These are phyloP conservation scores for Vitis hybrid DNA, from an alignment of 177 flowering plant genomes.

Conservation along the genomic window DNA sequence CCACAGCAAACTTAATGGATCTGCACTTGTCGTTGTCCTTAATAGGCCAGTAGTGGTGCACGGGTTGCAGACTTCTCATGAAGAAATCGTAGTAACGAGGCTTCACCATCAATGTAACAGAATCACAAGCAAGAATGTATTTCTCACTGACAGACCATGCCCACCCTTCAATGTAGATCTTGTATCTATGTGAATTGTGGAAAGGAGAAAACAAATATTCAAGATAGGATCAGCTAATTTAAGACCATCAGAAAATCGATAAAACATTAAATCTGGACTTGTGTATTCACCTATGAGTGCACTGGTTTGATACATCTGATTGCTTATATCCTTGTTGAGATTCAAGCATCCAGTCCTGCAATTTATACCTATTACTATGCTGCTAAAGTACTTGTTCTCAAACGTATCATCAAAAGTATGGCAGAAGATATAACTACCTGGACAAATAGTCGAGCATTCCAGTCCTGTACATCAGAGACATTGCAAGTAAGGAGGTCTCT, in stretches of 20 bases:
- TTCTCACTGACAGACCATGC: slow-evolving; percentile 37
- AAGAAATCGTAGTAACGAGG: slow-evolving; percentile 30
- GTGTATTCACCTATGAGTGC: slow-evolving; percentile 24
- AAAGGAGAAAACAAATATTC: neutral
- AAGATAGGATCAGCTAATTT: neutral
- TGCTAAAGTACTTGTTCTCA: no score
- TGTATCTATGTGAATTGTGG: slow-evolving; percentile 21
- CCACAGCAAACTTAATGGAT: slow-evolving; percentile 33
- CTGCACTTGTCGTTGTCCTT: slow-evolving; percentile 28
- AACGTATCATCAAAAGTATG: no score
- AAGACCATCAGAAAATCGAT: neutral
- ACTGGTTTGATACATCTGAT: slow-evolving; percentile 26
- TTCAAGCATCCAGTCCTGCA: slow-evolving; percentile 30
- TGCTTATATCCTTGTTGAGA: slow-evolving; percentile 22
- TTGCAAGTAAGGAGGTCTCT: slow-evolving; percentile 33
- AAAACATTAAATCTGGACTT: no score
- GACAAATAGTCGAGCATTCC: slow-evolving; percentile 32
- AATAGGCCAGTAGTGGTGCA: slow-evolving; percentile 36
- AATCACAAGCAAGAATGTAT: slow-evolving; percentile 33
- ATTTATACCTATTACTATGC: neutral
- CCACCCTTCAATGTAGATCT: slow-evolving; percentile 33
- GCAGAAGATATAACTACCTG: slow-evolving; percentile 18
- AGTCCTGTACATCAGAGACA: slow-evolving; percentile 26
- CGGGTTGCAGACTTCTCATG: slow-evolving; percentile 25
- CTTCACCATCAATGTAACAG: slow-evolving; percentile 18